A percentile compares a stretch with the other conserved stretches of the same genome.
phyloP scores from a whole-genome alignment of 2,329 filamentous ascomycete genomes.

The Fusarium sp. region DNA sequence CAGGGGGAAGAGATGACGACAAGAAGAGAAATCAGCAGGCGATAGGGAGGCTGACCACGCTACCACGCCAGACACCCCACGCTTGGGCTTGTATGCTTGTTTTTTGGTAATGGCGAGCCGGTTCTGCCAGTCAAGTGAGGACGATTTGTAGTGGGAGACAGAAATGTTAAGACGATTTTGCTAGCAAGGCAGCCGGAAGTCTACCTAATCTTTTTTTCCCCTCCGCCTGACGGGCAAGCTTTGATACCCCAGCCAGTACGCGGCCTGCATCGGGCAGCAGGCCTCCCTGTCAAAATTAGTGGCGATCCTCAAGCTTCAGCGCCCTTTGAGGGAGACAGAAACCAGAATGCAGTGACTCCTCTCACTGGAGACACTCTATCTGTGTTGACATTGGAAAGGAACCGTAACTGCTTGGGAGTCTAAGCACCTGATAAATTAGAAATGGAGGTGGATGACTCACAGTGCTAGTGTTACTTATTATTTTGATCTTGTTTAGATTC shows the following conservation, averaged over 20 bases:
- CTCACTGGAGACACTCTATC: background rate
- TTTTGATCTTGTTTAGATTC: background rate
- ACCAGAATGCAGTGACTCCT: background rate
- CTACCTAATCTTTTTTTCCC: background rate
- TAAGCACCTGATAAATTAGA: background rate
- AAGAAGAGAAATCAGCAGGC: conserved; percentile 4
- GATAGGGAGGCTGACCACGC: conserved; percentile 11
- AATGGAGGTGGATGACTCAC: too few relatives aligned
- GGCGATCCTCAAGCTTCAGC: conserved; percentile 27
- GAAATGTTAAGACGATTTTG: too few relatives aligned
- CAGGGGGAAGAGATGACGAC: conserved; percentile 38
- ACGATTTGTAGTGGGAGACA: background rate
- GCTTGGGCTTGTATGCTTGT: background rate
- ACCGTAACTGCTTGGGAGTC: too few relatives aligned
- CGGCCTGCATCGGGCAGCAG: conserved; percentile 18
- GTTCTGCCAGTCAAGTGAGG: background rate
- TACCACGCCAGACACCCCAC: conserved; percentile 7
- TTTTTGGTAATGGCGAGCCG: background rate
- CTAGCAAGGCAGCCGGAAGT: background rate
- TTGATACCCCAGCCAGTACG: conserved; percentile 8
- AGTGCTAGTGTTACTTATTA: background rate
- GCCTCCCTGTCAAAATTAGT: conserved; percentile 30
- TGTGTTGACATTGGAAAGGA: too few relatives aligned
- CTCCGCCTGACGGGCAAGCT: background rate
- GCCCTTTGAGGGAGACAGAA: background rate